Evolutionary conservation across 1,139 yeast species (phyloP), one percentile per base, ranked within the genome.

Genomic region (Sugiyamaella neomexicana): DNA sequence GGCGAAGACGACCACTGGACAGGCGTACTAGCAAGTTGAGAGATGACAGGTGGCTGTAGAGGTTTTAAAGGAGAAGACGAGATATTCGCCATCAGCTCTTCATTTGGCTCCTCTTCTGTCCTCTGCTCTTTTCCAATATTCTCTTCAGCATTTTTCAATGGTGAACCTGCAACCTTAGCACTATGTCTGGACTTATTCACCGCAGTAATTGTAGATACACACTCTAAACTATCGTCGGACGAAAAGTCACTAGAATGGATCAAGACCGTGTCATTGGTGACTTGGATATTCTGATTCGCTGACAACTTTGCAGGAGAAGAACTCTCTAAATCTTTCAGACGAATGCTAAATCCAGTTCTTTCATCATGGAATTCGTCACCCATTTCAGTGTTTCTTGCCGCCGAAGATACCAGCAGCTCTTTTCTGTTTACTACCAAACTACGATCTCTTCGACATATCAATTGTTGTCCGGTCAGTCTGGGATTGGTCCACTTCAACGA

Each of bases 1-100:
- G 75, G 75, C 1, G 75, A 71, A 1, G 72, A 67, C 0, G 73
- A 65, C 68, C 68, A 65, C 5, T 47, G 48, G 9, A 60, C 31
- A n/a, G 59, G 50, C 12, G 61, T 50, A 32, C 46, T 12, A 25
- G 23, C 5, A 10, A 43, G 20, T 31, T 17, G 48, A 9, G 40
- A 44, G 2, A 44, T 10, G 38, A 6, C 6, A 23, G 32, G 29
- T 23, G 15, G 32, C 10, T 20, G 44, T 23, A 31, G 16, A 20
- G 15, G 32, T 40, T 3, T 38, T 38, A 17, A 15, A 16, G 41
- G 41, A 12, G 41, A 38, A 6, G 41, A 38, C 16, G 41, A 12
- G 20, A 37, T 37, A 8, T 7, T 37, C 10, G 40, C 5, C 25
- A 20, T 20, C 25, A 15, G 23, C n/a, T 8, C 9, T 16, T 10